Conservation (phyloP, 495 filamentous ascomycete genomes). For the Extremus antarcticus region DNA sequence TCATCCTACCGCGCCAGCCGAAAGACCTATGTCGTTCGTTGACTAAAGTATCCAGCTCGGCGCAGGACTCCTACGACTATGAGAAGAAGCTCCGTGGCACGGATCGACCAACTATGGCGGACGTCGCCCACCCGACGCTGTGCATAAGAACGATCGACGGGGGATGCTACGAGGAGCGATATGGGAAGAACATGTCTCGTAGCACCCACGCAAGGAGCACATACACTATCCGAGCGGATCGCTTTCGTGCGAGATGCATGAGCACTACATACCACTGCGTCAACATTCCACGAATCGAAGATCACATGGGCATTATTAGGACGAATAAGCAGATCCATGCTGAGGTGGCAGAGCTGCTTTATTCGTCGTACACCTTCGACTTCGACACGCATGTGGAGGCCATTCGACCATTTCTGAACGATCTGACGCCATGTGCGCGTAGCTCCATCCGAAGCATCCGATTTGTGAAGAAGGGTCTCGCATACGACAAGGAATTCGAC, state of each 20-base stretch:
- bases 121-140: constrained; percentile 12
- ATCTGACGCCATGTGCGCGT: constrained; percentile 37
- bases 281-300: constrained; percentile 30
- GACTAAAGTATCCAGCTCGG: constrained; percentile 3
- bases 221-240: constrained; percentile 20
- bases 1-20: constrained; percentile 24
- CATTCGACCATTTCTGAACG: constrained; percentile 43
- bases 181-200: not conserved
- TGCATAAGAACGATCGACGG: constrained; percentile 24
- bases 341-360: constrained; percentile 41
- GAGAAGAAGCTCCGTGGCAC: constrained; percentile 7
- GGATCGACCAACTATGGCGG: not conserved
- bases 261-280: constrained; percentile 39
- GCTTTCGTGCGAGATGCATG: constrained; percentile 23
- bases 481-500: constrained; percentile 40
- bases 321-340: constrained; percentile 37
- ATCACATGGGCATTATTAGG: constrained; percentile 33
- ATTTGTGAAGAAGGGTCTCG: constrained; percentile 39
- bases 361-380: constrained; percentile 40
- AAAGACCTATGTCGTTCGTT: constrained; percentile 9
- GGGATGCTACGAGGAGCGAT: constrained; percentile 6
- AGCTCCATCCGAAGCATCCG: constrained; percentile 34
- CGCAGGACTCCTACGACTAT: constrained; percentile 22
- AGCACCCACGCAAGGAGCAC: constrained; percentile 1
- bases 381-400: constrained; percentile 44